Base-by-base conservation (phyloP, 495 filamentous ascomycete genomes). In the Podospora comata region DNA sequence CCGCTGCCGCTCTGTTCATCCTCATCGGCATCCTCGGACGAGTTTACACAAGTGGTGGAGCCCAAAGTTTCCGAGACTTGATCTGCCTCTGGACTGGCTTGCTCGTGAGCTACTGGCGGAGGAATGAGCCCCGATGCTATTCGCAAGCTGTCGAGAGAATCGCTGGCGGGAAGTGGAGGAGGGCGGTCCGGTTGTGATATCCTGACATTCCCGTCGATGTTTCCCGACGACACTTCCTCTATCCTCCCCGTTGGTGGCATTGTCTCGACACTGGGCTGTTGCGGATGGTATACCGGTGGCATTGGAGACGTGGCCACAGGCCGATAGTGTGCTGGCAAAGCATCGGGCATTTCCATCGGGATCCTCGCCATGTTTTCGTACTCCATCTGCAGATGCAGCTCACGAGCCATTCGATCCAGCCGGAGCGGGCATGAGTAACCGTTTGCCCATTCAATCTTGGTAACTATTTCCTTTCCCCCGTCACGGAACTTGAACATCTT, bases 331-430 rank as follows among this genome's bases (percentile, higher is more conserved):
- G 73, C 68, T 5, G 68, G 53, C 34, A 70, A 19, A 6, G 72
- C 73, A 19, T 65, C 53, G 23, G 68, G 71, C 2, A 77, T 15
- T 54, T 76, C 75, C 48, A 74, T 32, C n/a, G 75, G 68, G 5
- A 73, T 60, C 20, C 59, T 61, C 18, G 44, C 27, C 70, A 70
- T 64, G 54, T 76, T 77, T 11, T 71, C 65, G 18, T 64, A 27
- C 28, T 73, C 66, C 75, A 77, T 76, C 6, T 67, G 67, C 4
- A 63, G 11, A 2, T 67, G 64, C 3, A 77, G 66, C n/a, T 59
- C 23, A 19, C 64, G 59, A 6, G 73, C 74, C 6, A 74, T 56
- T 27, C 16, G 28, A 56, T 77, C 74, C 7, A 77, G 66, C 3
- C 27, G 69, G 19, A 65, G 68, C 9, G 48, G 18, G 3, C 20